Evolutionary conservation across 2,329 filamentous ascomycete genomes (phyloP).

Genomic region (Nemania diffusa): DNA sequence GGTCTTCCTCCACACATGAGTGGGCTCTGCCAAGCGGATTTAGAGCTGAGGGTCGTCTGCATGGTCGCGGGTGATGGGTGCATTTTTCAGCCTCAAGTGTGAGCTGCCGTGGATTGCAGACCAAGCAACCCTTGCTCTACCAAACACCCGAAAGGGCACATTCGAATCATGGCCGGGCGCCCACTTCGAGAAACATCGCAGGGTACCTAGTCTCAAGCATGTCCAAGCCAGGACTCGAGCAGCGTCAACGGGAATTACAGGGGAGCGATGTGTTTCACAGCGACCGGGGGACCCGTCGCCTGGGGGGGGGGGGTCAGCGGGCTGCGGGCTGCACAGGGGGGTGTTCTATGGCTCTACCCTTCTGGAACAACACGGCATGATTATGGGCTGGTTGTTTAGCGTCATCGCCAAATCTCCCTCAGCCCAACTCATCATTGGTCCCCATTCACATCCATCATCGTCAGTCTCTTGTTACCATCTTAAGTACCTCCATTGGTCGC

Average conservation of each 20-base stretch:
- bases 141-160: constrained; percentile 34
- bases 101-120: constrained; percentile 35
- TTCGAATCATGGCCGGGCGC: constrained; percentile 24
- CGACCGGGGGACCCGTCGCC: constrained; percentile 49
- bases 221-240: constrained; percentile 55
- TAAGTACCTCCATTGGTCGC: neutral
- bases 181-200: constrained; percentile 56
- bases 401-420: constrained; percentile 28
- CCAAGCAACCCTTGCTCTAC: constrained; percentile 40
- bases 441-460: neutral
- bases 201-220: constrained; percentile 59
- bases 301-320: constrained; percentile 35
- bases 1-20: constrained; percentile 13
- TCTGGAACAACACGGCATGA: constrained; percentile 27
- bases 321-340: constrained; percentile 39
- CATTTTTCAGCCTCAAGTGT: constrained; percentile 39
- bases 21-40: constrained; percentile 35
- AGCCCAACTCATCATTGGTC: constrained; percentile 4
- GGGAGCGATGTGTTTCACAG: constrained; percentile 64
- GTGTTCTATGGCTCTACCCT: constrained; percentile 8
- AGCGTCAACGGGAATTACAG: constrained; percentile 56
- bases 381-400: constrained; percentile 23
- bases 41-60: constrained; percentile 34
- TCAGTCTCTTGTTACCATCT: neutral
- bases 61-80: constrained; percentile 27